These are phyloP conservation scores for Calvatia gigantea DNA, from an alignment of 768 basidiomycete species.

Conservation along the genomic window DNA sequence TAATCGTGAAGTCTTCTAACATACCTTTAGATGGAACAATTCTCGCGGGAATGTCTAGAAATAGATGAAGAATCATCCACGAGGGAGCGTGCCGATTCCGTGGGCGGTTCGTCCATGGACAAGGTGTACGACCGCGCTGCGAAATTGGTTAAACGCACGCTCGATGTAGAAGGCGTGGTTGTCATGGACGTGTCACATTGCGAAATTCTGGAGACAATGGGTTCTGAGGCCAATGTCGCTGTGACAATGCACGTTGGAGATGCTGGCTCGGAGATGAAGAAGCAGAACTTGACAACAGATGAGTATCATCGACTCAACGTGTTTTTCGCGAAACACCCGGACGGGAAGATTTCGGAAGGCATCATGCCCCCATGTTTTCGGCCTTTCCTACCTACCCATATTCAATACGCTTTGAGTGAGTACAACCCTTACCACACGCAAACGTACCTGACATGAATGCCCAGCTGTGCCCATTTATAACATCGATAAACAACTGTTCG, in stretches of 20 bases:
- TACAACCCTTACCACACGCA: constrained; percentile 10
- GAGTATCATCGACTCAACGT: constrained; percentile 74
- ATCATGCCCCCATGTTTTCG: constrained; percentile 82
- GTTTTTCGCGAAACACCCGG: constrained; percentile 77
- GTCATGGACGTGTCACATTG: constrained; percentile 92
- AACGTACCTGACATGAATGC: not conserved
- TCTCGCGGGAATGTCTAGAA: constrained; percentile 92
- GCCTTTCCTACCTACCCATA: constrained; percentile 74
- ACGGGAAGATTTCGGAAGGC: constrained; percentile 86
- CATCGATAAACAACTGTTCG: constrained; percentile 89
- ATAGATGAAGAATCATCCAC: constrained; percentile 62
- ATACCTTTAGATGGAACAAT: constrained; percentile 98
- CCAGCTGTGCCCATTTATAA: constrained; percentile 90
- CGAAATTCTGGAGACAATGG: constrained; percentile 76
- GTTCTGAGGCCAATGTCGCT: constrained; percentile 56
- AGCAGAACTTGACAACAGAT: constrained; percentile 55
- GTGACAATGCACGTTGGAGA: constrained; percentile 72
- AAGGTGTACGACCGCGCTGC: constrained; percentile 89
- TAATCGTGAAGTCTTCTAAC: too few relatives aligned
- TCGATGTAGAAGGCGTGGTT: constrained; percentile 89
- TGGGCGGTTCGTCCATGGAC: constrained; percentile 63
- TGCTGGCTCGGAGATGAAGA: constrained; percentile 46
- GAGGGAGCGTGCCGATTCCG: constrained; percentile 30
- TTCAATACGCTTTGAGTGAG: constrained; percentile 87
- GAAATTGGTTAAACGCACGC: constrained; percentile 81